Evolutionary conservation across 2,329 filamentous ascomycete genomes (phyloP).

Genomic region (Shiraia bambusicola): DNA sequence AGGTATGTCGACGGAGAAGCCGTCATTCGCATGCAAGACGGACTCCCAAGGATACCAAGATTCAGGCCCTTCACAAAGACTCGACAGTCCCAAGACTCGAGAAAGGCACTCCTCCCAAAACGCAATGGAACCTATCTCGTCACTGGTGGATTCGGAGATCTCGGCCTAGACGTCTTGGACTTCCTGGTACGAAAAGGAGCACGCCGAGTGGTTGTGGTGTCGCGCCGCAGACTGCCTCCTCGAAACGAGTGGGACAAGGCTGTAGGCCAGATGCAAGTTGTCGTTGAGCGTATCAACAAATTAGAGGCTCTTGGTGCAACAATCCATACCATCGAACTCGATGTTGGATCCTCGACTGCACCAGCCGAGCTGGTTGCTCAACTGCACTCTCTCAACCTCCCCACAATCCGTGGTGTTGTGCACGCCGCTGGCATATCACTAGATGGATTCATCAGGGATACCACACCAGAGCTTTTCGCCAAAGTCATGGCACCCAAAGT

Average conservation of each 20-base stretch:
- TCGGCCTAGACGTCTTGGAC: conserved; percentile 44
- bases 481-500: conserved; percentile 41
- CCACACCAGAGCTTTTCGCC: conserved; percentile 30
- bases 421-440: conserved; percentile 47
- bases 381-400: conserved; percentile 40
- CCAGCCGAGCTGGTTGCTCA: conserved; percentile 15
- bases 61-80: conserved; percentile 5
- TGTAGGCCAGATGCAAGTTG: conserved; percentile 7
- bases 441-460: conserved; percentile 40
- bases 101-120: conserved; percentile 5
- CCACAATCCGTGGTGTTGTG: conserved; percentile 45
- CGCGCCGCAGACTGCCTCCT: conserved; percentile 42
- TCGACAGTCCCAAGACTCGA: neutral
- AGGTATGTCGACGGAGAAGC: conserved; percentile 38
- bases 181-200: conserved; percentile 46
- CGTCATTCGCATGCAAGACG: conserved; percentile 8
- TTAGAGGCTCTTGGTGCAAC: conserved; percentile 31
- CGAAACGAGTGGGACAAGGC: conserved; percentile 33
- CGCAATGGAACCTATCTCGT: conserved; percentile 9
- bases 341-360: conserved; percentile 35
- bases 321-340: conserved; percentile 41
- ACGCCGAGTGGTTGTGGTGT: conserved; percentile 45
- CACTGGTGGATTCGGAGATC: conserved; percentile 11
- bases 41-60: conserved; percentile 3
- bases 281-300: conserved; percentile 15